Base-by-base conservation (phyloP, 176 grass and related monocot species). In the Aegilops longissima region DNA sequence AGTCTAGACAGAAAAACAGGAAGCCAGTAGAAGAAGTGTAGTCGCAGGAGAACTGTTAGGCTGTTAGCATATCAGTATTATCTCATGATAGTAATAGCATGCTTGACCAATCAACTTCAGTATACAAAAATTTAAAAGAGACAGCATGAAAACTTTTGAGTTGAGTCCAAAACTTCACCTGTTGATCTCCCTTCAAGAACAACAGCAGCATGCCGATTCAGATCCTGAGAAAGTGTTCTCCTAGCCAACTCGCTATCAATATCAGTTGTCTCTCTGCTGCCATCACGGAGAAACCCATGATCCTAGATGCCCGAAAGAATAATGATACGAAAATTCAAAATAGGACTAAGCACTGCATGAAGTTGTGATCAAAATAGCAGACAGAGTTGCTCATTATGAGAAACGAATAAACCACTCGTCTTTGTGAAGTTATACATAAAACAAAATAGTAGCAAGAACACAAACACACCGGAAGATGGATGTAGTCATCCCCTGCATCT, bases 151-250 rank as follows among this genome's bases (percentile, higher is more conserved):
- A 69, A 83, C 12, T 42, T 78, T 79, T 5, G 7, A 78, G 40
- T 17, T 42, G 23, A 56, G 59, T 75, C 18, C 62, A 74, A 65
- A 54, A 24, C 40, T 88, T 78, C 66, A 98, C 96, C 93, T 91
- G 93, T 84, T 86, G 88, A 38, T 85, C 92, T 92, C 54, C 96
- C 96, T 89, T 95, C 96, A 91, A 98, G 96, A 88, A 98, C 93
- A 86, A 98, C 96, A 86, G 96, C 86, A 23, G 93, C 96, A 92
- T 98, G 96, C 20, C 96, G 93, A 86, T 98, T 98, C 73, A 98
- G 75, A 68, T 98, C 96, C 71, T 95, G 96, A 39, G 92, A 95
- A 72, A 98, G 88, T 54, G 93, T 95, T 82, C 96, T 89, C 78
- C 69, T 84, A 54, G 82, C 89, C 29, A 92, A 80, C 45, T 98